These are phyloP conservation scores for Phyllosticta citrichinensis DNA, from an alignment of 2,329 filamentous ascomycete genomes.

Conservation along the genomic window DNA sequence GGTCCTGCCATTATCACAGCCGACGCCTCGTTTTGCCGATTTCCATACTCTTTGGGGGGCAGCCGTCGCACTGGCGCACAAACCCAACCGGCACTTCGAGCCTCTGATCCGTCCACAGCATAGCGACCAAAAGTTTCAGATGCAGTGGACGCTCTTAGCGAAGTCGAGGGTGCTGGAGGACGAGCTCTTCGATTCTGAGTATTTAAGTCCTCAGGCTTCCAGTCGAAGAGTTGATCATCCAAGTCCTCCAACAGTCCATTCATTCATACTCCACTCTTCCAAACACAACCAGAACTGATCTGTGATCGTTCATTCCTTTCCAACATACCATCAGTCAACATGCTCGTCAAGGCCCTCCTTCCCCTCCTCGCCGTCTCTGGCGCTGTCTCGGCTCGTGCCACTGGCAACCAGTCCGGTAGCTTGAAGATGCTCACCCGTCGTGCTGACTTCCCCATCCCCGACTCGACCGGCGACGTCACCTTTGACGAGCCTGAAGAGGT, in stretches of 20 bases:
- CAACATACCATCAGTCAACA: background rate
- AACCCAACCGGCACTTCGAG: background rate
- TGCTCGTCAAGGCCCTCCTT: constrained; percentile 9
- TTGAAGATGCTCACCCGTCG: constrained; percentile 8
- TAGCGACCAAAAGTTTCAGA: background rate
- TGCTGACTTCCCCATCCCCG: constrained; percentile 11
- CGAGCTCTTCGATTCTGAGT: background rate
- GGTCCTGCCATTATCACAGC: background rate
- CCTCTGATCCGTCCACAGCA: background rate
- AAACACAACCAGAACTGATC: constrained; percentile 4
- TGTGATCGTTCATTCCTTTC: constrained; percentile 8
- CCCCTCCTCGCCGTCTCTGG: constrained; percentile 4
- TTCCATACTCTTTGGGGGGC: background rate
- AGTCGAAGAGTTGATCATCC: background rate
- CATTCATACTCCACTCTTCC: constrained; percentile 8
- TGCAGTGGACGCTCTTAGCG: background rate
- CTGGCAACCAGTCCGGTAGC: background rate
- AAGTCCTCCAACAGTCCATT: constrained; percentile 2
- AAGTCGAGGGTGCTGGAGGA: background rate
- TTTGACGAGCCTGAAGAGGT: constrained; percentile 10
- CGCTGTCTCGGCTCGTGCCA: constrained; percentile 3
- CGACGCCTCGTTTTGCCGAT: background rate
- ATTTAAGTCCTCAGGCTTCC: background rate
- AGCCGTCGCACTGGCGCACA: background rate
- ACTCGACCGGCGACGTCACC: constrained; percentile 7